phyloP scores from a whole-genome alignment of 1,284 basidiomycete genomes.

The Cystobasidium pallidum region DNA sequence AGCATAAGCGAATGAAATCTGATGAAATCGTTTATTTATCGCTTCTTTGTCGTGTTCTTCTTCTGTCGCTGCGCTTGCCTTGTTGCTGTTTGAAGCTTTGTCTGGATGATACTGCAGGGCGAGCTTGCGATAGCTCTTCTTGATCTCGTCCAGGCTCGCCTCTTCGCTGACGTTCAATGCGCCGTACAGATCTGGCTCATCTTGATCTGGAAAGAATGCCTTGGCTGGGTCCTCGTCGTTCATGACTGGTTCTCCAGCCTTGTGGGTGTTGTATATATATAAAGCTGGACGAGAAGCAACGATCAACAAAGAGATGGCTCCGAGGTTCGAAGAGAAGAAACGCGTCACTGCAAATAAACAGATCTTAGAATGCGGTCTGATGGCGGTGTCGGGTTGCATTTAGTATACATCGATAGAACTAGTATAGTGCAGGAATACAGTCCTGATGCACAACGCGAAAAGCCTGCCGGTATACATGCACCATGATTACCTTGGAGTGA shows the following conservation, averaged over 20 bases:
- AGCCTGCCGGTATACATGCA: no score
- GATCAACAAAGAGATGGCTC: neutral
- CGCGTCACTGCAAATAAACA: no score
- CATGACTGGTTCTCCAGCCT: neutral
- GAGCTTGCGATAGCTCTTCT: conserved; percentile 70
- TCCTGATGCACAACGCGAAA: no score
- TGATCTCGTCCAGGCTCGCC: conserved; percentile 48
- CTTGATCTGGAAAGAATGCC: conserved; percentile 41
- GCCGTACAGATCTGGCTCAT: conserved; percentile 49
- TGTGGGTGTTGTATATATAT: no score
- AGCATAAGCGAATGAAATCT: conserved; percentile 86
- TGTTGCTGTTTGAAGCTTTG: conserved; percentile 43
- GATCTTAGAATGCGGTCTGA: no score
- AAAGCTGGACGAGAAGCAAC: conserved; percentile 13
- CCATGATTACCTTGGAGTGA: no score
- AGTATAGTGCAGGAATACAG: no score
- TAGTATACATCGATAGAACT: no score
- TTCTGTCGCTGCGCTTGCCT: conserved; percentile 10
- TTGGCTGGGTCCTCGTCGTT: conserved; percentile 35
- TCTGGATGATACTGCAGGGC: conserved; percentile 79
- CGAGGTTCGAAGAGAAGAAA: neutral
- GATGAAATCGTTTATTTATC: conserved; percentile 76
- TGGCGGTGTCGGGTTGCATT: no score
- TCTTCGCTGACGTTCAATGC: conserved; percentile 41
- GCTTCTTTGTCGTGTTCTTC: conserved; percentile 57